Percentiles rank a stretch among this genome's conserved stretches.
Conservation (phyloP, 495 filamentous ascomycete species). For the Penicillium paxilli region DNA sequence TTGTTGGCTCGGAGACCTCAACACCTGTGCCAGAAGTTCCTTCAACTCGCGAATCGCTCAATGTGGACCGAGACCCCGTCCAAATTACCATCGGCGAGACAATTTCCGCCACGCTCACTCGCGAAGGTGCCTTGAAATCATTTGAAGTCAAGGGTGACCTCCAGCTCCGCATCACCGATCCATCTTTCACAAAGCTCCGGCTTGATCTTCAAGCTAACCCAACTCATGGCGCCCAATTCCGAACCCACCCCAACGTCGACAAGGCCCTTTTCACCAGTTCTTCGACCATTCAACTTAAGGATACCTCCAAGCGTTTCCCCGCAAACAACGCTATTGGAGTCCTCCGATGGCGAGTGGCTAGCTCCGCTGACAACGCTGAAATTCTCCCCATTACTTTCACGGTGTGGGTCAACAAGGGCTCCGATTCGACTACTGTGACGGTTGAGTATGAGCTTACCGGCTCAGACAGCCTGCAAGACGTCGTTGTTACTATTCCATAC, state of each 20-base stretch:
- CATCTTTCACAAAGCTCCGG: conserved; percentile 83
- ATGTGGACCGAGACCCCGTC: conserved; percentile 73
- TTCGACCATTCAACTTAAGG: conserved; percentile 81
- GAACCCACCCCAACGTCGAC: conserved; percentile 94
- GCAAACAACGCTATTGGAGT: conserved; percentile 87
- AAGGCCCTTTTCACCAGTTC: conserved; percentile 74
- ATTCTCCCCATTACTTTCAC: conserved; percentile 87
- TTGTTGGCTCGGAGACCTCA: conserved; percentile 65
- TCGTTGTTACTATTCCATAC: conserved; percentile 84
- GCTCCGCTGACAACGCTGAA: conserved; percentile 70
- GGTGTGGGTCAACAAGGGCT: conserved; percentile 90
- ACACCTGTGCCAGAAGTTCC: conserved; percentile 55
- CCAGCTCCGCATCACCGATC: conserved; percentile 82
- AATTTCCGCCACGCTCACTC: conserved; percentile 81
- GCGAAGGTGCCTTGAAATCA: conserved; percentile 79
- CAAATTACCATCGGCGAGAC: conserved; percentile 84
- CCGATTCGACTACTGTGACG: conserved; percentile 78
- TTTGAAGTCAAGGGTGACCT: conserved; percentile 90
- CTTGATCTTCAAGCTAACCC: conserved; percentile 73
- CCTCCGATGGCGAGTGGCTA: conserved; percentile 80
- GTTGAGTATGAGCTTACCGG: conserved; percentile 92
- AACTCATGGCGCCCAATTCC: conserved; percentile 79
- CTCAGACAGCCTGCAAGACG: conserved; percentile 73
- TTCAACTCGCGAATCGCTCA: conserved; percentile 61
- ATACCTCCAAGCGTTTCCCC: conserved; percentile 81